phyloP scores from a whole-genome alignment of 2,329 filamentous ascomycete species.

The Phialophora tarda region DNA sequence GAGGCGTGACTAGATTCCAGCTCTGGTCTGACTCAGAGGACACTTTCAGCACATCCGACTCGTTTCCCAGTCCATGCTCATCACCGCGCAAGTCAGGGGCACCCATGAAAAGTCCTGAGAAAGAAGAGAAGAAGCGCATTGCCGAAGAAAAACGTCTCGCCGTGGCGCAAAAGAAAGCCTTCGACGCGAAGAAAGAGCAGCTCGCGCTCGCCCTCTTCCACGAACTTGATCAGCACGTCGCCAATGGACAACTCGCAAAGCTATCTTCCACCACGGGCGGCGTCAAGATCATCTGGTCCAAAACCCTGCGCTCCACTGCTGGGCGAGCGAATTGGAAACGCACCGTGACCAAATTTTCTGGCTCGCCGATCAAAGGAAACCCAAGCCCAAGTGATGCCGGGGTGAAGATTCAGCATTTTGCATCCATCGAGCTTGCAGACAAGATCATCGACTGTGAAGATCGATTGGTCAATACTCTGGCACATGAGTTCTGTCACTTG shows the following conservation, averaged over 20 bases:
- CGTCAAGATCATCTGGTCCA: slow-evolving; percentile 65
- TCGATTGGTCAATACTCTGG: slow-evolving; percentile 85
- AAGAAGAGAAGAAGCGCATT: slow-evolving; percentile 35
- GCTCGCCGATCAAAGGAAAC: slow-evolving; percentile 36
- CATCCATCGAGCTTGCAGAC: slow-evolving; percentile 83
- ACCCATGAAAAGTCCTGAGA: slow-evolving; percentile 39
- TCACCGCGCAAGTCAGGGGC: slow-evolving; percentile 38
- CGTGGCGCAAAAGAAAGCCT: slow-evolving; percentile 54
- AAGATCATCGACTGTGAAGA: slow-evolving; percentile 82
- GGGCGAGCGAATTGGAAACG: slow-evolving; percentile 73
- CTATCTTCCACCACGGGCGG: slow-evolving; percentile 61
- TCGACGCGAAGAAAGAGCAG: slow-evolving; percentile 59
- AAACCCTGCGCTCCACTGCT: slow-evolving; percentile 66
- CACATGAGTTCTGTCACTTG: slow-evolving; percentile 95
- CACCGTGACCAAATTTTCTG: slow-evolving; percentile 55
- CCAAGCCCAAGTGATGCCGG: slow-evolving; percentile 21
- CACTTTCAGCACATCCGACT: slow-evolving; percentile 40
- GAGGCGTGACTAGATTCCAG: slow-evolving; percentile 35
- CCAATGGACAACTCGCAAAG: slow-evolving; percentile 54
- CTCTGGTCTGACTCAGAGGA: slow-evolving; percentile 47
- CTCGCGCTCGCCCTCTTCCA: slow-evolving; percentile 62
- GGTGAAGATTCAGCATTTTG: slow-evolving; percentile 61
- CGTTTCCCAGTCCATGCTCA: slow-evolving; percentile 34
- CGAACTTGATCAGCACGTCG: slow-evolving; percentile 61
- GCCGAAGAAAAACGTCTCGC: slow-evolving; percentile 46